A percentile compares a stretch with the other conserved stretches of the same genome.
Conservation (phyloP, 768 basidiomycete species). For the Hygrocybe coccinea region DNA sequence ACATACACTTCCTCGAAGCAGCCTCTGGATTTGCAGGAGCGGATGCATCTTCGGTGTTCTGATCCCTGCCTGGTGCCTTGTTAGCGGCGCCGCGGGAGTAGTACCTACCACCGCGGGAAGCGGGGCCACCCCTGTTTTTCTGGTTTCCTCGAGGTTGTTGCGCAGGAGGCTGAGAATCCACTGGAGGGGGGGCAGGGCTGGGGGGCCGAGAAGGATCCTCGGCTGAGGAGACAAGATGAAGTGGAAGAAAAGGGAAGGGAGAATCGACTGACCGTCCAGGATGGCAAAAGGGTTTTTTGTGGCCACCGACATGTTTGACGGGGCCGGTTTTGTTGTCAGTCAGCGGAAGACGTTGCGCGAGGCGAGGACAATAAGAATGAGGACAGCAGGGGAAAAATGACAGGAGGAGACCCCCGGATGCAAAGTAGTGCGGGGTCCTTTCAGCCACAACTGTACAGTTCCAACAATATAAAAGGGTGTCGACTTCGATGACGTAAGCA, state of each 20-base stretch:
- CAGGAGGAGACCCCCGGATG: conserved; percentile 12
- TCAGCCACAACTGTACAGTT: conserved; percentile 52
- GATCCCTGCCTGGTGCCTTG: conserved; percentile 37
- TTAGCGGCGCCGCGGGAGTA: conserved; percentile 57
- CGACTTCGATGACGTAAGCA: too few relatives aligned
- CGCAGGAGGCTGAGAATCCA: conserved; percentile 35
- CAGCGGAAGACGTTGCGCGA: conserved; percentile 19
- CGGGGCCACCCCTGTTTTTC: conserved; percentile 52
- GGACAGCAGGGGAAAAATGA: conserved; percentile 4
- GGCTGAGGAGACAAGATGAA: conserved; percentile 26
- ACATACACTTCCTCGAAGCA: conserved; percentile 38
- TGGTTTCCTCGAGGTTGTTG: conserved; percentile 40
- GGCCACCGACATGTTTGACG: conserved; percentile 86
- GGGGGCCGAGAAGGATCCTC: conserved; percentile 47
- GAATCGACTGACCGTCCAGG: conserved; percentile 58
- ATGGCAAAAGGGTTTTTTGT: conserved; percentile 81
- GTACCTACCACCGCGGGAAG: conserved; percentile 65
- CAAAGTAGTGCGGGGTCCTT: conserved; percentile 38
- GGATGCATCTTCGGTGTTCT: conserved; percentile 32
- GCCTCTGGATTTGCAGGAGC: conserved; percentile 23
- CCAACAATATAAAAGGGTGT: conserved; percentile 16
- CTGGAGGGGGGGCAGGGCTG: conserved; percentile 31
- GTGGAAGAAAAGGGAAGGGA: conserved; percentile 11
- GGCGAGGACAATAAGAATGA: conserved; percentile 8
- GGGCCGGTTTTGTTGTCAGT: conserved; percentile 37